Evolutionary conservation across 1,284 basidiomycete genomes (phyloP), one percentile per base, ranked within the genome.

Genomic region (Cryptococcus sp.): DNA sequence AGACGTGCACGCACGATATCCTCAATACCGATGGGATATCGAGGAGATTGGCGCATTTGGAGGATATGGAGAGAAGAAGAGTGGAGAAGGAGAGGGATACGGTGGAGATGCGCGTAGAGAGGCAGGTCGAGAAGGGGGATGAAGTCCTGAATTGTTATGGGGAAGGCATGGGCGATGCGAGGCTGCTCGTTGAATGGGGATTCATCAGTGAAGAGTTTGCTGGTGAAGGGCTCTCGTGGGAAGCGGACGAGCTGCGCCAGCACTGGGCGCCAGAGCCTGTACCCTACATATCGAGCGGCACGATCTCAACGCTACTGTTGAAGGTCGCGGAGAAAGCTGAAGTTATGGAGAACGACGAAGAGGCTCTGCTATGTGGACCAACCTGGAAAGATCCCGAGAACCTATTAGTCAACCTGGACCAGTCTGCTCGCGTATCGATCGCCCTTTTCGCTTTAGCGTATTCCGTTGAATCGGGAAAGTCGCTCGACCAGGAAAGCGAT

Each of bases 141-240:
- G 88, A 95, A 70, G 82, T 93, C 6, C 92, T 86, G 82, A 96
- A 95, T 77, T 89, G 88, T 2, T 96, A 95, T 75, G 92, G 91
- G 38, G 83, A 76, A 15, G 78, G 75, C 3, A 80, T 90, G n/a
- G 81, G 81, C 11, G 90, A 91, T 71, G 85, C 87, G 0, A 80
- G 87, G 58, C 81, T 92, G 13, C 79, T 91, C 38, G 81, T 81
- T 30, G 86, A 85, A 57, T 93, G 91, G 78, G 90, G 90, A 0
- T 93, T 92, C 72, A 38, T 68, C 6, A 59, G 54, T 5, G 62
- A 59, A n/a, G 66, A 66, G 19, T 65, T 60, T 40, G 55, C 64
- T 3, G 73, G 68, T 13, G 57, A 65, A n/a, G 75, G 72, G 2
- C 40, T 70, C 7, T 64, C 59, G 0, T 74, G 72, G 71, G 55